These are phyloP conservation scores for Trypanosomatidae sp. DNA, from an alignment of 208 protist genomes.

Conservation along the genomic window DNA sequence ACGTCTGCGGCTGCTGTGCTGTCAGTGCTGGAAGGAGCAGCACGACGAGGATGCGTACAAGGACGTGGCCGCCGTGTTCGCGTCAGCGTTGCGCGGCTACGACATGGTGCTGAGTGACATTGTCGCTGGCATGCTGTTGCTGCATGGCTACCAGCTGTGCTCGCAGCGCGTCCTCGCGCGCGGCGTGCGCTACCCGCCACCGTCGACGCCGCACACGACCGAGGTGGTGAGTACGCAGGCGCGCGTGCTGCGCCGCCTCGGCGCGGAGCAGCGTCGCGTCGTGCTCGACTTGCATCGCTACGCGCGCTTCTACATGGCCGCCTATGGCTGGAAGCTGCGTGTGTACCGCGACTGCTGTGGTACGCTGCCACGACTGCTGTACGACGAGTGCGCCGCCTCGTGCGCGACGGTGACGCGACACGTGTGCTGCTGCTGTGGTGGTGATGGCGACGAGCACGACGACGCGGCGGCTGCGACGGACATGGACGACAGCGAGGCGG, in stretches of 20 bases:
- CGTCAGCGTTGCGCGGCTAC: constrained; percentile 58
- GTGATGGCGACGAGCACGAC: too few relatives aligned
- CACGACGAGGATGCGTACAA: constrained; percentile 31
- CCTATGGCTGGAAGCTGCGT: constrained; percentile 69
- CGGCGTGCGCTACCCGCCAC: constrained; percentile 17
- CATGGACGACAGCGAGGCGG: too few relatives aligned
- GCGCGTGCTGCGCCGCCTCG: constrained; percentile 17
- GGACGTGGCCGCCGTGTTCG: constrained; percentile 46
- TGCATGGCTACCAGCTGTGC: constrained; percentile 47
- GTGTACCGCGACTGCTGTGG: constrained; percentile 49
- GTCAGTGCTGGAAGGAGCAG: constrained; percentile 9
- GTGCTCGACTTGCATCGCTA: constrained; percentile 39
- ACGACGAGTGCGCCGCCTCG: too few relatives aligned
- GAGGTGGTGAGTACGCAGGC: constrained; percentile 47
- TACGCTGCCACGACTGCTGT: constrained; percentile 32
- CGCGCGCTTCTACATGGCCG: constrained; percentile 58
- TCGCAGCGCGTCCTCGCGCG: constrained; percentile 11
- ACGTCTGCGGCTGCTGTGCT: constrained; percentile 51
- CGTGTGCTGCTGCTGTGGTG: neutral
- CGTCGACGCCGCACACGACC: constrained; percentile 5
- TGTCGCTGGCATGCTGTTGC: constrained; percentile 64
- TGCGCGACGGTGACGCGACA: constrained; percentile 11
- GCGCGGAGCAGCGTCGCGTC: constrained; percentile 11
- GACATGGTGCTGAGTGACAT: constrained; percentile 81
- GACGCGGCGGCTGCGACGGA: too few relatives aligned